A percentile compares a stretch with the other conserved stretches of the same genome.
Conservation (phyloP, 164 flowering plant genomes). For the Vitis labrusca region DNA sequence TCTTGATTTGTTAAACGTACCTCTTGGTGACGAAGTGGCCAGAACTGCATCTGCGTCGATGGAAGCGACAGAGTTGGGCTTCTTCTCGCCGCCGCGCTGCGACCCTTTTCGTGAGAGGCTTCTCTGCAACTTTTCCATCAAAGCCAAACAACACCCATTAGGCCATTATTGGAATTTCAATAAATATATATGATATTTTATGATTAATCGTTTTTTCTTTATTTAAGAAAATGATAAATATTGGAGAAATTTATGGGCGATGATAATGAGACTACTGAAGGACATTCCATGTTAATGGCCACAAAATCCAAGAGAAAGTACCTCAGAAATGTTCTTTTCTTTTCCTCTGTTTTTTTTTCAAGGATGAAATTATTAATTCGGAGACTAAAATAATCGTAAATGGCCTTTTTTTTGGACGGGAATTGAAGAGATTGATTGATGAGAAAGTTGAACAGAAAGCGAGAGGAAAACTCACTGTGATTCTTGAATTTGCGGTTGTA, state of each 20-base stretch:
- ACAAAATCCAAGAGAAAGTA: too few species aligned
- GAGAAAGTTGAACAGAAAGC: background rate
- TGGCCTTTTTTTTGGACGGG: too few species aligned
- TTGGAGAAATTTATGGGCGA: too few species aligned
- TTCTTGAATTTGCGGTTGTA: conserved; percentile 39
- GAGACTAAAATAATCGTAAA: too few species aligned
- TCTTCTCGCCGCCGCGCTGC: conserved; percentile 38
- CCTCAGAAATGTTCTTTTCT: too few species aligned
- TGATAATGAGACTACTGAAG: too few species aligned
- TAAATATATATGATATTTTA: too few species aligned
- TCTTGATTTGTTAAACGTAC: conserved; percentile 14
- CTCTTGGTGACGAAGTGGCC: conserved; percentile 30
- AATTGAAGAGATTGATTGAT: background rate
- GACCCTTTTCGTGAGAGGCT: conserved; percentile 54
- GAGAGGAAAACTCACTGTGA: conserved; percentile 41
- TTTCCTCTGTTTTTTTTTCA: too few species aligned
- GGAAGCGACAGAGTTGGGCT: conserved; percentile 8
- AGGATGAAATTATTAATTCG: too few species aligned
- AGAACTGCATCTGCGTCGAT: conserved; percentile 13
- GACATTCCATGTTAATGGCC: too few species aligned
- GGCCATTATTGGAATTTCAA: background rate
- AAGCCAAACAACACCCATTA: background rate
- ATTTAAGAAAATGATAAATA: too few species aligned
- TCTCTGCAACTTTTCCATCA: conserved; percentile 39
- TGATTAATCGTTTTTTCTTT: too few species aligned